phyloP scores from a whole-genome alignment of 164 flowering plant species.

The Nymphaea colorata region DNA sequence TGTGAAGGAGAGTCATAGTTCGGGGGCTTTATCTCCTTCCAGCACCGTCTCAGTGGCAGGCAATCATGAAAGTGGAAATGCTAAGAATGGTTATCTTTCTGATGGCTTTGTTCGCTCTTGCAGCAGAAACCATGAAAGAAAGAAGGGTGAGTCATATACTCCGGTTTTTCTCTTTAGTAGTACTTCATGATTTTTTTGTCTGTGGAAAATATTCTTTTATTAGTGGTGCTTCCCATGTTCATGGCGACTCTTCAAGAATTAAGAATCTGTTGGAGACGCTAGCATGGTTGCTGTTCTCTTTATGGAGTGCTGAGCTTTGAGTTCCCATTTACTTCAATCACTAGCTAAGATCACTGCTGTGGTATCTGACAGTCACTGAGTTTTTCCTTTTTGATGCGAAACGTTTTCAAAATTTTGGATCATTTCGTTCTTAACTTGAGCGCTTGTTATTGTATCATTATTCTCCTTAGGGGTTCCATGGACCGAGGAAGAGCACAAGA shows the following conservation, averaged over 20 bases:
- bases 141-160: slow-evolving; percentile 35
- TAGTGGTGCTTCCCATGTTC: too few relatives aligned
- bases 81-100: slow-evolving; percentile 44
- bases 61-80: slow-evolving; percentile 15
- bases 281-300: too few relatives aligned
- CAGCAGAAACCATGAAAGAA: slow-evolving; percentile 36
- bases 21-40: slow-evolving; percentile 43
- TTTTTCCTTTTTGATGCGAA: too few relatives aligned
- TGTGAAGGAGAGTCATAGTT: slow-evolving; percentile 56
- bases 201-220: too few relatives aligned
- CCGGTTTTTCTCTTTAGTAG: background rate
- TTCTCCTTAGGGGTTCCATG: slow-evolving; percentile 58
- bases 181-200: background rate
- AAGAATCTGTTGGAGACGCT: too few relatives aligned
- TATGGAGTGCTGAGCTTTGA: too few relatives aligned
- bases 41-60: slow-evolving; percentile 24
- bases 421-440: too few relatives aligned
- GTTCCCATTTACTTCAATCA: too few relatives aligned
- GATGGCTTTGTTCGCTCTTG: slow-evolving; percentile 28
- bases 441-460: background rate
- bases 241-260: too few relatives aligned
- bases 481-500: slow-evolving; percentile 78
- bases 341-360: too few relatives aligned
- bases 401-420: too few relatives aligned
- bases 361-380: too few relatives aligned